A percentile compares a stretch with the other conserved stretches of the same genome.
These are phyloP conservation scores for Ilex asprella DNA, from an alignment of 257 asterid genomes.

Conservation along the genomic window DNA sequence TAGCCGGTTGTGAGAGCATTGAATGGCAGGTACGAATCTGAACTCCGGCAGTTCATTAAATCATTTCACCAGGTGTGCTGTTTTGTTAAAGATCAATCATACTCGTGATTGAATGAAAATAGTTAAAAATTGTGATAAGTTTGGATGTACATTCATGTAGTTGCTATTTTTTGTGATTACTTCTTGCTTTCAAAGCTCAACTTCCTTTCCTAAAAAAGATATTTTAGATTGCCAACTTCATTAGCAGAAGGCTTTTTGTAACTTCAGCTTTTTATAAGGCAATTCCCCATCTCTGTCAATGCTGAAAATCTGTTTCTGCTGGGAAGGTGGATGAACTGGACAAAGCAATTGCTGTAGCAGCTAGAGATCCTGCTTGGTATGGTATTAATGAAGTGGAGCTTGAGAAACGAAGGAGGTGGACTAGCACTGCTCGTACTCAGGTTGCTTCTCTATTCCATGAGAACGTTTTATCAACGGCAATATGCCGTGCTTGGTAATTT, in stretches of 20 bases:
- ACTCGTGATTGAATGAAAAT: too few species aligned
- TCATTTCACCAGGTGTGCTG: too few species aligned
- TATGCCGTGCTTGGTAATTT: not conserved
- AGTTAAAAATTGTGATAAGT: too few species aligned
- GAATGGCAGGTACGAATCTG: conserved; percentile 84
- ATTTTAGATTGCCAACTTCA: too few species aligned
- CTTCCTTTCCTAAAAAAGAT: too few species aligned
- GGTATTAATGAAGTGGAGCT: conserved; percentile 78
- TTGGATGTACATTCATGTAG: too few species aligned
- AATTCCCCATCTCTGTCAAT: conserved; percentile 11
- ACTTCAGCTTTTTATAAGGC: conserved; percentile 2
- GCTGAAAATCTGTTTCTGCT: conserved; percentile 45
- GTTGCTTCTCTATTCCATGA: conserved; percentile 23
- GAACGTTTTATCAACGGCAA: not conserved
- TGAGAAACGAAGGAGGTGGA: conserved; percentile 87
- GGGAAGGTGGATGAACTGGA: conserved; percentile 96
- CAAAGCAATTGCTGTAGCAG: conserved; percentile 82
- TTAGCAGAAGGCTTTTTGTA: too few species aligned
- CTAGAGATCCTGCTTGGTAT: conserved; percentile 74
- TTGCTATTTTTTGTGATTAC: too few species aligned
- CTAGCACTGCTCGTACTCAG: conserved; percentile 83
- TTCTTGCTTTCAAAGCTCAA: too few species aligned
- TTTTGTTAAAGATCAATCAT: too few species aligned
- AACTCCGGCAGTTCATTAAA: too few species aligned
- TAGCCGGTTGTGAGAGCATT: conserved; percentile 77